Percentiles rank a stretch among this genome's conserved stretches.
Conservation (phyloP, 164 flowering plant species). For the Vitis vinifera region DNA sequence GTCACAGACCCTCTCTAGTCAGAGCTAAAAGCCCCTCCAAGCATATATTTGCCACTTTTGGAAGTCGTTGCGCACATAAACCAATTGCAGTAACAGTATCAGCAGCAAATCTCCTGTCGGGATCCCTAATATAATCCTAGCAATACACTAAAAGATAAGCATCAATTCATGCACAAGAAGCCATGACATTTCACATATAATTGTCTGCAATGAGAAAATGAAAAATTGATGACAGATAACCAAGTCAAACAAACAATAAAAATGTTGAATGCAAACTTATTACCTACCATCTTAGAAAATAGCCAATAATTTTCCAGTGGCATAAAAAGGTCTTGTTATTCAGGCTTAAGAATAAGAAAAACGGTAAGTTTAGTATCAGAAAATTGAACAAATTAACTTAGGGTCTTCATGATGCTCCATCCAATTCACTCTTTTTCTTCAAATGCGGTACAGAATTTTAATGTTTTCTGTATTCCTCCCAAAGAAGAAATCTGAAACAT, state of each 20-base stretch:
- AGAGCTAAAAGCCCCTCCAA: conserved; percentile 75
- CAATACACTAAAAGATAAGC: conserved; percentile 44
- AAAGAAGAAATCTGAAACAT: no score
- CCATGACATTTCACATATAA: background rate
- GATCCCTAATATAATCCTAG: conserved; percentile 95
- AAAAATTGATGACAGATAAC: background rate
- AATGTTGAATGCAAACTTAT: background rate
- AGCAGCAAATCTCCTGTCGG: conserved; percentile 91
- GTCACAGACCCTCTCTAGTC: conserved; percentile 56
- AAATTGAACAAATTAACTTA: no score
- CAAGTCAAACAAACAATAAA: background rate
- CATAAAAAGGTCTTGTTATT: no score
- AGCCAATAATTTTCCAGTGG: no score
- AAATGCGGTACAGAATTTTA: no score
- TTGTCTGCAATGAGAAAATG: background rate
- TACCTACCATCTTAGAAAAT: no score
- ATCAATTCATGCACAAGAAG: conserved; percentile 24
- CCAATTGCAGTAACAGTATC: conserved; percentile 95
- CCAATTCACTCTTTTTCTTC: no score
- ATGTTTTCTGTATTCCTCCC: no score
- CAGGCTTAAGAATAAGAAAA: no score
- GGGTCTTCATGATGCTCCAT: no score
- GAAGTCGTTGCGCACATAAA: conserved; percentile 76
- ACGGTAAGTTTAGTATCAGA: no score
- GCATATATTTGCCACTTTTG: conserved; percentile 62